phyloP scores from a whole-genome alignment of 2,329 filamentous ascomycete genomes.

The Coccinonectria pachysandricola region DNA sequence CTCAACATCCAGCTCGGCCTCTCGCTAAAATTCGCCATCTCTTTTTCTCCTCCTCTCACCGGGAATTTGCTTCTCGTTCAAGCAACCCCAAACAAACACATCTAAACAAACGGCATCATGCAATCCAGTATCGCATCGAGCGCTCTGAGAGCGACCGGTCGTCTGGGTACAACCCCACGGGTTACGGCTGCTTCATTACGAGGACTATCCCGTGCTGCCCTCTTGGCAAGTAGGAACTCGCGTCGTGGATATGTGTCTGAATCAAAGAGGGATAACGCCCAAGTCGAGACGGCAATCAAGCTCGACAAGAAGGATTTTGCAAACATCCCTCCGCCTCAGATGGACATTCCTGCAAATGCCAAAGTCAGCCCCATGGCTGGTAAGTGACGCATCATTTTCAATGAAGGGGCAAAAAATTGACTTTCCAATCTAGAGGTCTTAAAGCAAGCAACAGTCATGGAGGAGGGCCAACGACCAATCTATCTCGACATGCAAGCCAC shows the following conservation, averaged over 20 bases:
- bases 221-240: slow-evolving; percentile 17
- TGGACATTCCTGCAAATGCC: slow-evolving; percentile 29
- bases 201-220: slow-evolving; percentile 19
- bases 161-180: slow-evolving; percentile 36
- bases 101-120: too few species aligned
- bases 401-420: too few species aligned
- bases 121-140: slow-evolving; percentile 54
- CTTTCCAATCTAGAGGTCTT: slow-evolving; percentile 74
- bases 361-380: slow-evolving; percentile 71
- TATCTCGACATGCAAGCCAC: slow-evolving; percentile 99
- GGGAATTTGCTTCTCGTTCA: slow-evolving; percentile 11
- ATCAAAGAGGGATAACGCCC: slow-evolving; percentile 67
- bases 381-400: too few species aligned
- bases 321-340: slow-evolving; percentile 31
- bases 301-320: slow-evolving; percentile 78
- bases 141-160: slow-evolving; percentile 65
- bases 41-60: slow-evolving; percentile 11
- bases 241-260: slow-evolving; percentile 72
- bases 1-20: slow-evolving; percentile 14
- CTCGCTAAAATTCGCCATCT: slow-evolving; percentile 14
- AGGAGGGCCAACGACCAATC: slow-evolving; percentile 84
- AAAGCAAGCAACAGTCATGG: slow-evolving; percentile 86
- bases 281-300: slow-evolving; percentile 79
- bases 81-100: slow-evolving; percentile 15
- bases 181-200: slow-evolving; percentile 24